Base-by-base conservation (phyloP, 2,329 filamentous ascomycete genomes). In the Neofusicoccum cordaticola region DNA sequence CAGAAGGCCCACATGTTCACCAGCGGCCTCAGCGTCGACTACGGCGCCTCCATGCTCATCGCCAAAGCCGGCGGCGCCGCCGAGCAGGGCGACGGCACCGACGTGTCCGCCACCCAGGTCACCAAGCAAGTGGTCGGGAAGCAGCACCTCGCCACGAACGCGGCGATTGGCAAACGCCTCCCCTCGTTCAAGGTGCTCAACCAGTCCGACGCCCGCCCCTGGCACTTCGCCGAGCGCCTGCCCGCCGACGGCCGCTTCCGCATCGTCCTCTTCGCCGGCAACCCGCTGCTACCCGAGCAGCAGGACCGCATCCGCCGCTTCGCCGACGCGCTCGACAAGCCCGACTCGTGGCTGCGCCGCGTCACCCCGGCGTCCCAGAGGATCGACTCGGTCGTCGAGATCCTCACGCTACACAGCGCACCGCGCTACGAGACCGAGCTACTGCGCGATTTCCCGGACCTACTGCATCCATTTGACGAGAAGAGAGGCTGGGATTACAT, bases 211-310 rank as follows among this genome's bases (percentile, higher is more conserved):
- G 81, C 80, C 0, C 78, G 84, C 2, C 84, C 86, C 0, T 87
- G 84, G 81, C 82, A 88, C 44, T 80, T 90, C 50, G 86, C 88
- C 56, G 79, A 85, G 65, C 77, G 78, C 8, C 78, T 90, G 19
- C 80, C 77, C 42, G 81, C 80, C n/a, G 83, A 87, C 69, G 86
- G 87, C 1, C 79, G 83, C 0, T 89, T 86, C 73, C 78, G 86
- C 7, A 71, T 89, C 35, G 74, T 89, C 1, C 75, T 91, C 1
- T 90, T 91, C 68, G 82, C 86, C 0, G 88, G 88, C 1, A 79
- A 88, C 67, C 75, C 91, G 2, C 74, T 78, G 2, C 68, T 77
- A 0, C 12, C 75, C 0, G 62, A 66, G 1, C 84, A 86, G 65
- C 80, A 80, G 64, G 68, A 72, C 0, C 78, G 81, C 3, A 75